Base-by-base conservation (phyloP, 2,329 filamentous ascomycete species). In the Neofusicoccum parvum region DNA sequence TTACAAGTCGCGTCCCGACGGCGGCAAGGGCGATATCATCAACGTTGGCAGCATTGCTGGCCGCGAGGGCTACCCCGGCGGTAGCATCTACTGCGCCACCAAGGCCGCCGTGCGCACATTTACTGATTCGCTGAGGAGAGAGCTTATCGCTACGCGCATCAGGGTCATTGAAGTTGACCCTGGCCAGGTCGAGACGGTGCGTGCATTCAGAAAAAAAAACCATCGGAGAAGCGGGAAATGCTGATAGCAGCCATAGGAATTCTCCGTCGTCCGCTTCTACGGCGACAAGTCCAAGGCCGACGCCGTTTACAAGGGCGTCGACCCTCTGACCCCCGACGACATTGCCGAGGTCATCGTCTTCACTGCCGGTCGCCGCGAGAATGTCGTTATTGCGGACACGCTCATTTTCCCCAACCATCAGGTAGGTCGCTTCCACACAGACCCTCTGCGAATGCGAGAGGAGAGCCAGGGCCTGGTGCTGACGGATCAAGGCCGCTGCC, bases 11-110 rank as follows among this genome's bases (percentile, higher is more conserved):
- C 74, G 82, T 69, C 67, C 80, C 23, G 85, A 94, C 65, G 90
- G 91, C 66, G 94, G 93, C 65, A 83, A 86, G 49, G 94, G 94
- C 72, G 95, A 98, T 76, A 94, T 99, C 76, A 96, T 99, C 81
- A 98, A 97, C 75, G 88, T 97, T 73, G 94, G 94, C 68, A 93
- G 90, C 70, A 94, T 97, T 74, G 94, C 94, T n/a, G 94, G 92
- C 36, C 86, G 93, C 50, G 93, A 96, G 72, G 86, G 92, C 11
- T 97, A 97, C 77, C 83, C 88, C 1, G 92, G 92, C 58, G 94
- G 94, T 34, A 88, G 89, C 76, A 96, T 97, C 75, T 97, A 97
- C 85, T 97, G 94, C 78, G 92, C 93, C 0, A 94, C 91, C 67
- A 97, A 97, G 80, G 92, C 93, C 20, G 94, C 94, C 1, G 90